phyloP scores from a whole-genome alignment of 352 stramenopile genomes.

The Pythium insidiosum region DNA sequence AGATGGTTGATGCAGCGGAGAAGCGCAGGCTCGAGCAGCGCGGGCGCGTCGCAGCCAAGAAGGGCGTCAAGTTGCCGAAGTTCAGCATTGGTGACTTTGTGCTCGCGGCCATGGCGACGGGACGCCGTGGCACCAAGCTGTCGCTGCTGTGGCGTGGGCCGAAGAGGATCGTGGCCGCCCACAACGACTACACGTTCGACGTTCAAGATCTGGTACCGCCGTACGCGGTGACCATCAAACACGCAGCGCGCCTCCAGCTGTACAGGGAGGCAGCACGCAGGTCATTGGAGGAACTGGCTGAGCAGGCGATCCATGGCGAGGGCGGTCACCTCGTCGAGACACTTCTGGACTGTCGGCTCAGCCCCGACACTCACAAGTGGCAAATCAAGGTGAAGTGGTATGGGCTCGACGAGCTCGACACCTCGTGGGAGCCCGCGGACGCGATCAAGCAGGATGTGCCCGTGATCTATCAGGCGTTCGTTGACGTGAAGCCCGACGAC shows the following conservation, averaged over 20 bases:
- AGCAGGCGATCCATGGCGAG: constrained; percentile 8
- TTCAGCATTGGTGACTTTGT: constrained; percentile 14
- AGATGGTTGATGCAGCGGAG: constrained; percentile 4
- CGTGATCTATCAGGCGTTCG: constrained; percentile 6
- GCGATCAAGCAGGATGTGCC: constrained; percentile 12
- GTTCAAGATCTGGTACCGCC: constrained; percentile 11
- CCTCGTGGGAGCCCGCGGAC: constrained; percentile 11
- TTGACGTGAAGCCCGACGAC: background rate
- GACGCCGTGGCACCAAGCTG: constrained; percentile 11
- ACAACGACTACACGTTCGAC: constrained; percentile 16
- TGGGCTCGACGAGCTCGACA: constrained; percentile 17
- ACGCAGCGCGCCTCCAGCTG: constrained; percentile 8
- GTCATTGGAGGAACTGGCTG: background rate
- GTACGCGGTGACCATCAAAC: background rate
- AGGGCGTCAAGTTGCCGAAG: constrained; percentile 4
- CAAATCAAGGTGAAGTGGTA: constrained; percentile 16
- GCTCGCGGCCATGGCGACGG: constrained; percentile 3
- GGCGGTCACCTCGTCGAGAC: constrained; percentile 7
- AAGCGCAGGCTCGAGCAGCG: constrained; percentile 2
- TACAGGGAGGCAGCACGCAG: constrained; percentile 4
- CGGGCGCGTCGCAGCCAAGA: background rate
- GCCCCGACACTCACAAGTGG: constrained; percentile 5
- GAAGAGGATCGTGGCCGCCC: background rate
- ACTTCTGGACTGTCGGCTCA: constrained; percentile 7
- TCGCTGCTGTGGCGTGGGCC: constrained; percentile 8